Base-by-base conservation (phyloP, 108 stramenopile species). In the Aurantiochytrium sp. region DNA sequence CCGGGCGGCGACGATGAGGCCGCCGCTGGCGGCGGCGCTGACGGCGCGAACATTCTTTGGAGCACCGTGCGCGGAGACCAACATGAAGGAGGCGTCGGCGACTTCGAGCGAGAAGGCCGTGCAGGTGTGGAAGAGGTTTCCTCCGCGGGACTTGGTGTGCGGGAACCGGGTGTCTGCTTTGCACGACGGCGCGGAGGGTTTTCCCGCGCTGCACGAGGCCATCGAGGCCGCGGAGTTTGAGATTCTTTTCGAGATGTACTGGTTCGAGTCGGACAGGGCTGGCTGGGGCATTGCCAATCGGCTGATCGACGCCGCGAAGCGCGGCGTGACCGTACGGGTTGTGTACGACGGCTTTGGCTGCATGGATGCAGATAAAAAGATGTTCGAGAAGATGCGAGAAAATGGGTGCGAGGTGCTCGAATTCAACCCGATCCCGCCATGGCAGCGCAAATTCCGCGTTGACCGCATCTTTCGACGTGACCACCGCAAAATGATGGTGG, bases 261-360 rank as follows among this genome's bases (percentile, higher is more conserved):
- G 73, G 73, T 81, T 81, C 73, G 73, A 81, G 73, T 81, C 73
- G 17, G 73, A 81, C 73, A 41, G 24, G 73, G 73, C 73, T 12
- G 73, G 73, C 45, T 81, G 73, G 73, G 45, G 42, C 27, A 48
- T 81, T 81, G 73, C 73, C 6, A 12, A 1, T 6, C 8, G 73
- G 39, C 73, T 81, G 21, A 81, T 81, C 30, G 73, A 81, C 32
- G 73, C 73, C 30, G 73, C 73, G 0, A 24, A 81, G 1, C 39
- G 73, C n/a, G 73, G 73, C 45, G 73, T 81, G 6, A 24, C 39
- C 39, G 73, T 81, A 6, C 73, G 73, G 6, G 73, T 81, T 24
- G 45, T 81, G 6, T 81, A 81, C 73, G 73, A 81, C 3, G 39
- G 42, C 24, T 81, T 81, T 2, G 73, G 73, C 39, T 48, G 73